Evolutionary conservation across 1,284 basidiomycete species (phyloP), one percentile per base, ranked within the genome.

Genomic region (Peniophora sp.): DNA sequence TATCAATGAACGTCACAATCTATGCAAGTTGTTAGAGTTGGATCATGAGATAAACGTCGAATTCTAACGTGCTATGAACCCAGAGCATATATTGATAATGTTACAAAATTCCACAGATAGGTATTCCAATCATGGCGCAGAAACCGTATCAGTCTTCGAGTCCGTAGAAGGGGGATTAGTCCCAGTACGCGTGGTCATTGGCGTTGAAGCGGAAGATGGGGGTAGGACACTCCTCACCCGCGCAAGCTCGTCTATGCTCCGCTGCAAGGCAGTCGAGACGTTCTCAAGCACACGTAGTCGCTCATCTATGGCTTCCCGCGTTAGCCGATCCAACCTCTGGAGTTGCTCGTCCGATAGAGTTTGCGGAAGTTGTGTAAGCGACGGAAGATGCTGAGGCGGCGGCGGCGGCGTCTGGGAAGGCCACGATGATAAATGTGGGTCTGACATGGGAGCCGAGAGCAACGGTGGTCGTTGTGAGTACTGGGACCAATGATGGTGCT

Each of bases 271-370:
- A 27, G 71, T 72, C 46, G 88, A 88, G 24, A 93, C 83, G 27
- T 79, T 76, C 65, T 89, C 85, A 24, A 95, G 68, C 23, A 90
- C 76, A 41, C 81, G 72, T 53, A 95, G 68, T 51, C 91, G 76
- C 64, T 92, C 88, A 55, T 93, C 88, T 46, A 95, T 87, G 3
- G 85, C 85, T 58, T 88, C 85, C 46, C 88, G 72, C 18, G 86
- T 88, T 24, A 85, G 62, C 34, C 61, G 67, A 56, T 90, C 87
- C 62, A 88, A 68, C 34, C 72, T 63, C 20, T 66, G 68, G 27
- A 88, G 70, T 59, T 84, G 85, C 50, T 75, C 75, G 42, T 80
- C 80, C 35, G 75, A 81, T 55, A 82, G 61, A 49, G 64, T 70
- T 41, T 72, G 70, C 47, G 75, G 83, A 49, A 76, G 68, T 56